phyloP scores from a whole-genome alignment of 139 green algal genomes.

The Coccomyxa sp. region DNA sequence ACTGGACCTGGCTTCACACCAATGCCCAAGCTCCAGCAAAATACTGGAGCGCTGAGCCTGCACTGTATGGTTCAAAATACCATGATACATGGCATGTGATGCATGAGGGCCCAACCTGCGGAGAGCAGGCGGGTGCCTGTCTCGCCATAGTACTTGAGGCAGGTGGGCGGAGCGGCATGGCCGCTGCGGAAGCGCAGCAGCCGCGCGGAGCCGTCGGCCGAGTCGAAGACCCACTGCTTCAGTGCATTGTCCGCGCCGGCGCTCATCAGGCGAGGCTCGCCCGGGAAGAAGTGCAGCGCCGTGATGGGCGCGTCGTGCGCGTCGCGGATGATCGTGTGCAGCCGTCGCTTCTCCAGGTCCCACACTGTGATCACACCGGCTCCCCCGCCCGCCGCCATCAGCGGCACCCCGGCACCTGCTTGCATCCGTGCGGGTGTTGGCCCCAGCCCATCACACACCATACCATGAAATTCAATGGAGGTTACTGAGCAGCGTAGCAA shows the following conservation, averaged over 20 bases:
- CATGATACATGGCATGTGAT: not conserved
- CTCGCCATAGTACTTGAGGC: constrained; percentile 71
- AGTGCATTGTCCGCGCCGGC: constrained; percentile 82
- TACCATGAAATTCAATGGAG: not conserved
- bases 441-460: not conserved
- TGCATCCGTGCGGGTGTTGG: not conserved
- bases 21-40: too few relatives aligned
- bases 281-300: constrained; percentile 62
- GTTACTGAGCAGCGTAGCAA: not conserved
- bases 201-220: constrained; percentile 44
- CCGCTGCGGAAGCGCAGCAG: constrained; percentile 89
- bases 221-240: constrained; percentile 97
- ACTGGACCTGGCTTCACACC: too few relatives aligned
- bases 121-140: constrained; percentile 74
- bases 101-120: constrained; percentile 17
- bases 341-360: constrained; percentile 79
- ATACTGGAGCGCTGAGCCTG: too few relatives aligned
- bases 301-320: constrained; percentile 68
- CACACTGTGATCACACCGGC: constrained; percentile 84
- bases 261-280: constrained; percentile 86
- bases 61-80: not conserved
- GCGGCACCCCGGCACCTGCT: constrained; percentile 54
- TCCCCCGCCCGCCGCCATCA: constrained; percentile 74
- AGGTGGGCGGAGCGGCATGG: constrained; percentile 75
- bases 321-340: constrained; percentile 71